phyloP scores from a whole-genome alignment of 306 rosid species.

The Styphnolobium japonicum region DNA sequence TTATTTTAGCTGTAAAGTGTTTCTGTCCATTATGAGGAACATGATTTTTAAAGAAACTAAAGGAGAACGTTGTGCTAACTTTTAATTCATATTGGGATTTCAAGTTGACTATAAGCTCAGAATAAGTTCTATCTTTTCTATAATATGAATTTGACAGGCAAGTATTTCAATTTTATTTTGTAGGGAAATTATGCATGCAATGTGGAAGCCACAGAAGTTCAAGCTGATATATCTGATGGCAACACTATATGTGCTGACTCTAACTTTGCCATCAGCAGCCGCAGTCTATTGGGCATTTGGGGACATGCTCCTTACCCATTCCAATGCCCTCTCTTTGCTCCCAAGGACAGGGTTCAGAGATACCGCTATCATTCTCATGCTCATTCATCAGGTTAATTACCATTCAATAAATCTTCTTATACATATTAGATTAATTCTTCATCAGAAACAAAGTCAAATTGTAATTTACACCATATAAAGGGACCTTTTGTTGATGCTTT shows the following conservation, averaged over 20 bases:
- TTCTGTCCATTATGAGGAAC: background rate
- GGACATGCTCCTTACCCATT: slow-evolving; percentile 79
- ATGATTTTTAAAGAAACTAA: background rate
- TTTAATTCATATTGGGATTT: background rate
- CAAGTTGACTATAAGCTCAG: background rate
- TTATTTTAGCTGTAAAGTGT: background rate
- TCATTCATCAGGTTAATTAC: slow-evolving; percentile 82
- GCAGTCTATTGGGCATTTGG: slow-evolving; percentile 98
- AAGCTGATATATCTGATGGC: slow-evolving; percentile 88
- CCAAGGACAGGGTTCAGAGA: slow-evolving; percentile 80
- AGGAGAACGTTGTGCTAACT: background rate
- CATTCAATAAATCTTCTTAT: background rate
- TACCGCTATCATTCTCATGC: slow-evolving; percentile 88
- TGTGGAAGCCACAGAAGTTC: slow-evolving; percentile 99
- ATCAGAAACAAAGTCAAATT: background rate
- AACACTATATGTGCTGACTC: slow-evolving; percentile 82
- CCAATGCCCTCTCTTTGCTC: slow-evolving; percentile 88
- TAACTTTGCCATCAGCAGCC: slow-evolving; percentile 91
- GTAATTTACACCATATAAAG: background rate
- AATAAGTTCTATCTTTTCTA: background rate
- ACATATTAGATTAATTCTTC: background rate
- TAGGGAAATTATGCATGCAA: slow-evolving; percentile 99
- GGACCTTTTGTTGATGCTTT: background rate
- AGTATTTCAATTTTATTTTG: slow-evolving; percentile 14
- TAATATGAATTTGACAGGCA: slow-evolving; percentile 1